Evolutionary conservation across 805 yeast species (phyloP).

Genomic region (Cyberlindnera bimundalis): DNA sequence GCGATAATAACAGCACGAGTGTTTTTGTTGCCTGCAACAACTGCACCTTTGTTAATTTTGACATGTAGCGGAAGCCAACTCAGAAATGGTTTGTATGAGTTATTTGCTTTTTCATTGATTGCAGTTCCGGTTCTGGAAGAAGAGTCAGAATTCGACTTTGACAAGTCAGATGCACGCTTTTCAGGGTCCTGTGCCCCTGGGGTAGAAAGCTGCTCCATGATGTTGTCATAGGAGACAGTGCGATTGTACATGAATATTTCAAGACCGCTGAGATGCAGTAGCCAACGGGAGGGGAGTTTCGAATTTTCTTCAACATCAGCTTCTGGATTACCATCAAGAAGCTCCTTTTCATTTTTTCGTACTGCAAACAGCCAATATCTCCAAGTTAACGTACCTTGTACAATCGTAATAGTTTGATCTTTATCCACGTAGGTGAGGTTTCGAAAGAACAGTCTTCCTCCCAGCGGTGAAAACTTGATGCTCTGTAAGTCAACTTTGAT

Average conservation of each 20-base stretch:
- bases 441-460: conserved; percentile 78
- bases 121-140: conserved; percentile 11
- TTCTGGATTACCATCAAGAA: conserved; percentile 14
- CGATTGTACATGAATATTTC: conserved; percentile 85
- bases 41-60: conserved; percentile 59
- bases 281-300: conserved; percentile 52
- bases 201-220: conserved; percentile 40
- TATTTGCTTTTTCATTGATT: background rate
- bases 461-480: conserved; percentile 70
- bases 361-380: conserved; percentile 72
- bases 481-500: conserved; percentile 68
- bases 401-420: conserved; percentile 65
- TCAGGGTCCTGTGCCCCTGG: conserved; percentile 6
- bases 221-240: conserved; percentile 68
- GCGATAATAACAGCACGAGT: conserved; percentile 71
- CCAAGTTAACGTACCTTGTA: conserved; percentile 82
- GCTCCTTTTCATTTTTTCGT: conserved; percentile 25
- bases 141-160: conserved; percentile 16
- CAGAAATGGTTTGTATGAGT: conserved; percentile 22
- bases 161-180: conserved; percentile 14
- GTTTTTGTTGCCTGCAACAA: conserved; percentile 74
- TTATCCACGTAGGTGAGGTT: conserved; percentile 71
- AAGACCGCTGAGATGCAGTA: conserved; percentile 64
- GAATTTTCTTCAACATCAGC: conserved; percentile 35
- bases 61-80: conserved; percentile 60